Evolutionary conservation across 352 stramenopile genomes (phyloP).

Genomic region (Albugo candida): DNA sequence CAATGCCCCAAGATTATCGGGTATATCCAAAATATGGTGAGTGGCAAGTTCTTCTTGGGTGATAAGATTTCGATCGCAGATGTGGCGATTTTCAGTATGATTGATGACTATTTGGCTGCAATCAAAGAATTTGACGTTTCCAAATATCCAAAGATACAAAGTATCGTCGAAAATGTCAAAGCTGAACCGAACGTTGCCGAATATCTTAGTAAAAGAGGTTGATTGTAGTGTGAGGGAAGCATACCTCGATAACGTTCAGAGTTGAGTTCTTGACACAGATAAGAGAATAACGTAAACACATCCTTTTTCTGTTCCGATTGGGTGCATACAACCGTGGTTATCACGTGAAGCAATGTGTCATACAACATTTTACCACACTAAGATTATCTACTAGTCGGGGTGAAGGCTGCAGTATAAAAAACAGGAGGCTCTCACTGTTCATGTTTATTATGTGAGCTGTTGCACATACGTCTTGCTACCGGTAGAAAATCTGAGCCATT

Average conservation of each 20-base stretch:
- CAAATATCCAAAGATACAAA: slow-evolving; percentile 25
- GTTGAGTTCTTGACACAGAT: too few species aligned
- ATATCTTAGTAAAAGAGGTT: slow-evolving; percentile 12
- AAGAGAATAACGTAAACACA: too few species aligned
- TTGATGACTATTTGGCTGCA: slow-evolving; percentile 16
- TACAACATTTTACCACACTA: too few species aligned
- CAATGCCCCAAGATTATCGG: slow-evolving; percentile 14
- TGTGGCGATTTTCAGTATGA: slow-evolving; percentile 21
- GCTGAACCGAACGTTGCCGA: slow-evolving; percentile 13
- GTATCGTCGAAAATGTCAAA: slow-evolving; percentile 18
- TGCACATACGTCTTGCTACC: slow-evolving; percentile 6
- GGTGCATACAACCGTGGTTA: too few species aligned
- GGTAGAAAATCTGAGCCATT: neutral
- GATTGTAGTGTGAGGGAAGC: too few species aligned
- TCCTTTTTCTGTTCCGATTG: too few species aligned
- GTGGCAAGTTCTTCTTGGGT: slow-evolving; percentile 27
- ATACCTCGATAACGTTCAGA: too few species aligned
- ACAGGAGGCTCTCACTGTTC: too few species aligned
- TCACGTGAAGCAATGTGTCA: too few species aligned
- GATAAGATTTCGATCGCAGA: slow-evolving; percentile 20
- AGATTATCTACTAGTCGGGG: too few species aligned
- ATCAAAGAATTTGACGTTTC: slow-evolving; percentile 9
- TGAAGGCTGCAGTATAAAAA: too few species aligned
- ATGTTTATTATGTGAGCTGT: too few species aligned
- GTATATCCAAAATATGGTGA: slow-evolving; percentile 21